Conservation (phyloP, 2,329 filamentous ascomycete species). For the Ceratocystis variospora region DNA sequence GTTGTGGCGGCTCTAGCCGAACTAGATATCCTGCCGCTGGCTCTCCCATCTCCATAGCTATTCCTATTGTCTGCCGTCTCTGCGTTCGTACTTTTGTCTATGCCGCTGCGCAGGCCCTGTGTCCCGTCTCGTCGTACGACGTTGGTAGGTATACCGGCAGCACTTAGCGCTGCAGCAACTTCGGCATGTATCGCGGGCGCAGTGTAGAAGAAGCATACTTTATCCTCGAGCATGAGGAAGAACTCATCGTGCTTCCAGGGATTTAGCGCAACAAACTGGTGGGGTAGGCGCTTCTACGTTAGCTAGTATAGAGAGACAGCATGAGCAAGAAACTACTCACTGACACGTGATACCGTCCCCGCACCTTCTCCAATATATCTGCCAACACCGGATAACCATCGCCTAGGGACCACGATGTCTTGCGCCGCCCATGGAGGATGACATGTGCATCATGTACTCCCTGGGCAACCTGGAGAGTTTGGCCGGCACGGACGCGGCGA, state of each 20-base stretch:
- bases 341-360: conserved; percentile 11
- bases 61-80: no score
- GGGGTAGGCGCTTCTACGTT: background rate
- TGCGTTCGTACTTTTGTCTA: background rate
- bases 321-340: conserved; percentile 5
- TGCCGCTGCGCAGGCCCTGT: background rate
- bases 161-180: conserved; percentile 20
- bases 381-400: conserved; percentile 10
- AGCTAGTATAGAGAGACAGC: background rate
- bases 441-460: conserved; percentile 9
- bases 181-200: conserved; percentile 19
- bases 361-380: conserved; percentile 10
- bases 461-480: conserved; percentile 6
- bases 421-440: conserved; percentile 9
- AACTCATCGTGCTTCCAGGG: conserved; percentile 11
- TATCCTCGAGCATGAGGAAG: conserved; percentile 19
- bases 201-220: conserved; percentile 22
- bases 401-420: conserved; percentile 6
- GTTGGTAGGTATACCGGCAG: conserved; percentile 21
- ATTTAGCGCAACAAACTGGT: conserved; percentile 11
- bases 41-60: no score
- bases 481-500: background rate
- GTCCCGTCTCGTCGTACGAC: conserved; percentile 21
- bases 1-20: background rate
- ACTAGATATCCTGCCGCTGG: background rate